Evolutionary conservation across 2,329 filamentous ascomycete species (phyloP).

Genomic region (Eutypella sp.): DNA sequence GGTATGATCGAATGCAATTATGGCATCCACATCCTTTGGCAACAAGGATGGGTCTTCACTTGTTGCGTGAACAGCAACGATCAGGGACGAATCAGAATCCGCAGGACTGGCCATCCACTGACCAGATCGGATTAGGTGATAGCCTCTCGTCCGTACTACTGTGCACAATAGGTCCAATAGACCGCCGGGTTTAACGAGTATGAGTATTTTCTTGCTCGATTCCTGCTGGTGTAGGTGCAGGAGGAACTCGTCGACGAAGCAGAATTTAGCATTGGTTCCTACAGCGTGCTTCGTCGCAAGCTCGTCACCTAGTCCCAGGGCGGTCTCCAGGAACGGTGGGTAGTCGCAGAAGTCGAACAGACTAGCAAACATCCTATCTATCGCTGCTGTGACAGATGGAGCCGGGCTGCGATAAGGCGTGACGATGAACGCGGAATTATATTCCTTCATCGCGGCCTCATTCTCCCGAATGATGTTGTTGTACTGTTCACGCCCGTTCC

Average conservation of each 20-base stretch:
- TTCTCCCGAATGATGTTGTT: constrained; percentile 42
- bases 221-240: constrained; percentile 33
- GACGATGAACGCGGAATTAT: constrained; percentile 37
- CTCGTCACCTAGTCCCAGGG: constrained; percentile 34
- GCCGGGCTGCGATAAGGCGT: constrained; percentile 36
- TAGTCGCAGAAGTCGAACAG: constrained; percentile 54
- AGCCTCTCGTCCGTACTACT: constrained; percentile 37
- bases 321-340: constrained; percentile 46
- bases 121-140: constrained; percentile 23
- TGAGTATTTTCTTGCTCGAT: constrained; percentile 43
- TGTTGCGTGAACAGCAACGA: constrained; percentile 39
- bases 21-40: constrained; percentile 39
- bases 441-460: constrained; percentile 38
- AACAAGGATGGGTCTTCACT: constrained; percentile 32
- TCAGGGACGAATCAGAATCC: constrained; percentile 18
- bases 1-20: constrained; percentile 50
- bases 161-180: constrained; percentile 48
- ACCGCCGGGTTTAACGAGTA: constrained; percentile 47
- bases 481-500: constrained; percentile 42
- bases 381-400: constrained; percentile 33
- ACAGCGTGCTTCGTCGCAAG: constrained; percentile 49
- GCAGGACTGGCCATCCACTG: constrained; percentile 13
- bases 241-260: constrained; percentile 53
- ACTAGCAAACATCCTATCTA: constrained; percentile 47
- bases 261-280: constrained; percentile 55